A percentile compares a stretch with the other conserved stretches of the same genome.
Evolutionary conservation across 768 basidiomycete species (phyloP).

Genomic region (Boletus tylopilopsis): DNA sequence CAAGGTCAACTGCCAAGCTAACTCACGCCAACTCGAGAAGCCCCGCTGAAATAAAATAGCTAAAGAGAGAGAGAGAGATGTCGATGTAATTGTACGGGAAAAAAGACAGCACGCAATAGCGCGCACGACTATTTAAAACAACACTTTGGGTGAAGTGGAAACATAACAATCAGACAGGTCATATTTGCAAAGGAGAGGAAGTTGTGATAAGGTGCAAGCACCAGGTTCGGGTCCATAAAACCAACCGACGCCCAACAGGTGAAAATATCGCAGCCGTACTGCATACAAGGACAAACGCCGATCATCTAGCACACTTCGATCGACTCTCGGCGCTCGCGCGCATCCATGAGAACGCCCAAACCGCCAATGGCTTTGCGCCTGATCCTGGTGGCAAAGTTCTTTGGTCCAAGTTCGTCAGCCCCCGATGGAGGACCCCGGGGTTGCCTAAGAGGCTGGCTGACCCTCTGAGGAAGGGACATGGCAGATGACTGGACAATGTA

Average conservation of each 20-base stretch:
- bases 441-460: slow-evolving; percentile 76
- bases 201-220: slow-evolving; percentile 23
- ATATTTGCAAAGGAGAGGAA: slow-evolving; percentile 26
- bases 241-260: slow-evolving; percentile 8
- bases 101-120: slow-evolving; percentile 22
- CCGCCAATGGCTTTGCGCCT: slow-evolving; percentile 83
- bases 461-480: slow-evolving; percentile 43
- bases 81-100: slow-evolving; percentile 13
- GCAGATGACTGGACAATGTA: slow-evolving; percentile 15
- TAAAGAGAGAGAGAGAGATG: slow-evolving; percentile 14
- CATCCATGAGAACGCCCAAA: slow-evolving; percentile 73
- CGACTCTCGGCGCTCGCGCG: slow-evolving; percentile 73
- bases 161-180: slow-evolving; percentile 19
- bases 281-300: neutral
- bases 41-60: slow-evolving; percentile 21
- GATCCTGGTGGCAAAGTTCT: slow-evolving; percentile 86
- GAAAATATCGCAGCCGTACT: slow-evolving; percentile 12
- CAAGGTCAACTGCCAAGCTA: slow-evolving; percentile 39
- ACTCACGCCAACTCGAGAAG: slow-evolving; percentile 6
- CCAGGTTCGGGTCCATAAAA: slow-evolving; percentile 21
- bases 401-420: slow-evolving; percentile 80
- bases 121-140: slow-evolving; percentile 29
- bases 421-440: slow-evolving; percentile 86
- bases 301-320: slow-evolving; percentile 61
- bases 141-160: slow-evolving; percentile 21